Evolutionary conservation across 352 stramenopile genomes (phyloP), one percentile per base, ranked within the genome.

Genomic region (Sclerospora graminicola): DNA sequence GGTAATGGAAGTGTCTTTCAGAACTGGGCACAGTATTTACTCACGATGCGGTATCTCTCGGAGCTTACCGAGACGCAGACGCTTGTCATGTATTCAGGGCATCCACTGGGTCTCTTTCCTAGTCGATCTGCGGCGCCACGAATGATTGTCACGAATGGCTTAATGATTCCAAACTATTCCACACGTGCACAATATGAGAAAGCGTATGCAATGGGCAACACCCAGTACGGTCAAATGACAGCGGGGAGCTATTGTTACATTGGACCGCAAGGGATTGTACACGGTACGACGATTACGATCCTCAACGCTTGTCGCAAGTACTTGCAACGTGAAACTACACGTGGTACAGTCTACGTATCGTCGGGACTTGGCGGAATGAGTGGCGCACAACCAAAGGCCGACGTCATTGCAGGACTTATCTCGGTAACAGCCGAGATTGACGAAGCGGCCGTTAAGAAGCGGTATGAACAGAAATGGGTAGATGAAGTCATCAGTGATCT

Each of bases 181-280:
- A 82, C 68, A 6, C 75, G 78, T 38, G 76, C 80, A 23, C 82
- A 85, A 59, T 92, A 91, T 63, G 80, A 94, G 59, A 87, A 88
- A 61, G 65, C 88, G 39, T 93, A 94, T 45, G 83, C 83, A 29
- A 73, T 88, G 59, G 83, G 82, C 47, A 84, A 85, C 43, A 86
- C 77, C 30, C 70, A 88, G 57, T 95, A 92, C 51, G 84, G 84
- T 13, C 83, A 95, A 55, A 95, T 93, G 83, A 95, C 83, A 10
- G 83, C 83, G 2, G 83, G 83, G n/a, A 87, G 69, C 58, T 95
- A 90, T 66, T 94, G 82, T 63, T 95, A 95, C 74, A 95, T 95
- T 39, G 83, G 83, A 8, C 83, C 83, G 4, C 83, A 95, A 48
- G 83, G 83, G 13, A 95, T 95, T 45, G 83, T 95, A 18, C 83